A percentile compares a stretch with the other conserved stretches of the same genome.
Conservation (phyloP, 2,329 filamentous ascomycete species). For the Aspergillus tanneri region DNA sequence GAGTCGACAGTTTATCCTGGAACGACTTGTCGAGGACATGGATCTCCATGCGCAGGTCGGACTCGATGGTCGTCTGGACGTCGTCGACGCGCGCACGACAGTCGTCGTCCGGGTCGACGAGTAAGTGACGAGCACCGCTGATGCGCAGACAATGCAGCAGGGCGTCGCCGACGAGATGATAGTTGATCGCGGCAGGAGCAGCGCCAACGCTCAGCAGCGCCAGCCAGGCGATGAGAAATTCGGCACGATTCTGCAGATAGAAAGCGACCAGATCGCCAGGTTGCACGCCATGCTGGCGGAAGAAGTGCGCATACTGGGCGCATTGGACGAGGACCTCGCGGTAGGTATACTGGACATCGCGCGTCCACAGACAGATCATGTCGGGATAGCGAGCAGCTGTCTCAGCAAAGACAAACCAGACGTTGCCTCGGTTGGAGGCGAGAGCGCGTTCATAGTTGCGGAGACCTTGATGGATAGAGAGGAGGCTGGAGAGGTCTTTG, state of each 20-base stretch:
- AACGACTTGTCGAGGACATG: conserved; percentile 53
- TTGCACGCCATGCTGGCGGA: conserved; percentile 58
- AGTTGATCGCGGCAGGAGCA: conserved; percentile 70
- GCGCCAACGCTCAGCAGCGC: conserved; percentile 65
- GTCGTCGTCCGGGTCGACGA: conserved; percentile 58
- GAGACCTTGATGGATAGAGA: conserved; percentile 42
- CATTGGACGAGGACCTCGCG: conserved; percentile 55
- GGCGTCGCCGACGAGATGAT: conserved; percentile 63
- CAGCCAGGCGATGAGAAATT: conserved; percentile 66
- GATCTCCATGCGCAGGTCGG: conserved; percentile 59
- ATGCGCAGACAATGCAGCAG: conserved; percentile 65
- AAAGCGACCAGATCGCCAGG: conserved; percentile 63
- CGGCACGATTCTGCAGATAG: conserved; percentile 66
- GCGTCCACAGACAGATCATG: conserved; percentile 66
- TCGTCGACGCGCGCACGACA: conserved; percentile 60
- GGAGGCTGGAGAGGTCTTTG: conserved; percentile 59
- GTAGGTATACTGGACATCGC: conserved; percentile 60
- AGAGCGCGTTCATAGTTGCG: conserved; percentile 50
- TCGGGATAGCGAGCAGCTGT: conserved; percentile 54
- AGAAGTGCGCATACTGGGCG: conserved; percentile 63
- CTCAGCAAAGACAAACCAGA: conserved; percentile 66
- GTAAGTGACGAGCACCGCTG: conserved; percentile 55
- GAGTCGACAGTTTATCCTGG: conserved; percentile 46
- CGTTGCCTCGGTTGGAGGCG: conserved; percentile 54
- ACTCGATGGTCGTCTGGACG: conserved; percentile 48